These are phyloP conservation scores for Coelastrella sp. DNA, from an alignment of 139 green algal species.

Conservation along the genomic window DNA sequence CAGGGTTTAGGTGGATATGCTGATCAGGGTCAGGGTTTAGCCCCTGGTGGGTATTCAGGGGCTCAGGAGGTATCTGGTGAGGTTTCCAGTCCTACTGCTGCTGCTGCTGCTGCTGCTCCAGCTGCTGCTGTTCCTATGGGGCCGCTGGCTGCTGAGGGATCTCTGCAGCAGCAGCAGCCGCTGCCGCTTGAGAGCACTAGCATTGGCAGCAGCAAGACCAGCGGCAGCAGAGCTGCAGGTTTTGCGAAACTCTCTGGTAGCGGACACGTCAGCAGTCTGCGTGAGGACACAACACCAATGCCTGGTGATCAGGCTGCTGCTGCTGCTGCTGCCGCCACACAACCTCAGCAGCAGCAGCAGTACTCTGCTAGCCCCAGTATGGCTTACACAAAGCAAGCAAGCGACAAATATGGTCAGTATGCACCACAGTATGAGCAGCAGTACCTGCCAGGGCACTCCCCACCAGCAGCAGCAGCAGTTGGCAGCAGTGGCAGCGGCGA, in stretches of 20 bases:
- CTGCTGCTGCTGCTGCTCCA: neutral
- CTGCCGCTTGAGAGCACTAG: neutral
- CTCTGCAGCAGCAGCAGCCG: neutral
- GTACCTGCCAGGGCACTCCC: neutral
- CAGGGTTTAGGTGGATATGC: neutral
- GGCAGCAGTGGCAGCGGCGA: too few species aligned
- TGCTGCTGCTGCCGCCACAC: neutral
- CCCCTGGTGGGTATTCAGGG: too few species aligned
- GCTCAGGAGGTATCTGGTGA: neutral
- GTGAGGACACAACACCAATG: neutral
- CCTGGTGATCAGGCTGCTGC: neutral
- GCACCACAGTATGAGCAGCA: neutral
- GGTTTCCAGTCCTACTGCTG: neutral
- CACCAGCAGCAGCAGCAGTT: too few species aligned
- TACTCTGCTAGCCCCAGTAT: neutral
- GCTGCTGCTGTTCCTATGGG: neutral
- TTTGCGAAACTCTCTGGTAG: too few species aligned
- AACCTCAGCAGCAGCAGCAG: neutral
- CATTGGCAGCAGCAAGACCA: neutral
- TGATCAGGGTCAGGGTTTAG: neutral
- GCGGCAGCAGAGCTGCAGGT: neutral
- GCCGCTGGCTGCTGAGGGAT: neutral
- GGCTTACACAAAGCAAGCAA: neutral
- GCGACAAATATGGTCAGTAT: neutral
- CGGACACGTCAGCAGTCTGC: too few species aligned